Evolutionary conservation across 2,329 filamentous ascomycete species (phyloP), one percentile per base, ranked within the genome.

Genomic region (Alternaria consortialis): DNA sequence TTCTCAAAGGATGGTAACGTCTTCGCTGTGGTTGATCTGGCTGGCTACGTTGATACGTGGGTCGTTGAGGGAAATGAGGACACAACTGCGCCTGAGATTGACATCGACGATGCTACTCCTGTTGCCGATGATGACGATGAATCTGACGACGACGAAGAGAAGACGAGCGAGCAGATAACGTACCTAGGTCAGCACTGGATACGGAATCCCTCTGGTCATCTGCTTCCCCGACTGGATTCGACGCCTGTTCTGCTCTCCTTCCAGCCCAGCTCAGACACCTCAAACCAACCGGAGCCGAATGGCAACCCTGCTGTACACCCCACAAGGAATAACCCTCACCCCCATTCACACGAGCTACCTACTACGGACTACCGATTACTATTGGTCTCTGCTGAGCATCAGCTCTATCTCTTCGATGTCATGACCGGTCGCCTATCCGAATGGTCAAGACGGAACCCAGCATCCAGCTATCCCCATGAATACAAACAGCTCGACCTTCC

Each of bases 41-140:
- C 91, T 43, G 95, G 95, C 43, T 93, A 90, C 77, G 84, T 98
- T 32, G 94, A 98, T 74, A 93, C 90, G 17, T 99, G 94, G 91
- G 81, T 93, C 1, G 80, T 97, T 56, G 85, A 87, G 72, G 85
- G 85, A 37, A 77, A 85, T 62, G 82, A 86, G 68, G 84, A 87
- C 66, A 65, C 74, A 2, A 80, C 79, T 13, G 80, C 83, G 23
- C 75, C 79, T 37, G 74, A 78, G 63, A 75, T 81, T 32, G 75
- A 82, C 27, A 68, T 75, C 46, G 70, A 70, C 34, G 80, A 79
- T 43, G 71, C 76, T 20, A 61, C 67, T 5, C 67, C 60, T 25
- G 73, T 73, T 7, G 66, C 66, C 25, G 62, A 58, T 7, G 67
- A 72, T 8, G 69, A 75, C 42, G 74, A 77, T 20, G 80, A 80